Conservation (phyloP, 1,284 basidiomycete genomes). For the Melanopsichium pennsylvanicum region DNA sequence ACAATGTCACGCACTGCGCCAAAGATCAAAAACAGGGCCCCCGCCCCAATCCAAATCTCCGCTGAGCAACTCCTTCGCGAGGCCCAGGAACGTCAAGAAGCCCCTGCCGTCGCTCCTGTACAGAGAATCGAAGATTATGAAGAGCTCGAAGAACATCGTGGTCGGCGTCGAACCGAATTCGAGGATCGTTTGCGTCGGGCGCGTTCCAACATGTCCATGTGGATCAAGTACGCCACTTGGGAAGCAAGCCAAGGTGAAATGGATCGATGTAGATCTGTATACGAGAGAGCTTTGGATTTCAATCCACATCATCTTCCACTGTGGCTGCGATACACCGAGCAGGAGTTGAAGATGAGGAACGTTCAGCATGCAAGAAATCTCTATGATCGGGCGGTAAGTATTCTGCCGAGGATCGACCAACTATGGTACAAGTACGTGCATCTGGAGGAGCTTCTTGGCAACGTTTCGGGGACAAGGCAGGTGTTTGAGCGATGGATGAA, state of each 20-base stretch:
- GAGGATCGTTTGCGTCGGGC: constrained; percentile 93
- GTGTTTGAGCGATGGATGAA: constrained; percentile 99
- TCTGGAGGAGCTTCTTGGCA: constrained; percentile 94
- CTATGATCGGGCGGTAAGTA: constrained; percentile 93
- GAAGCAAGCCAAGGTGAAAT: constrained; percentile 92
- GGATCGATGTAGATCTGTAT: constrained; percentile 79
- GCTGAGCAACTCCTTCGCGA: constrained; percentile 97
- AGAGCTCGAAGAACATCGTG: constrained; percentile 93
- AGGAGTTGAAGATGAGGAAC: constrained; percentile 95
- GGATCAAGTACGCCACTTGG: constrained; percentile 74
- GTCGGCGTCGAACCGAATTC: constrained; percentile 92
- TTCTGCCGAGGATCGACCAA: constrained; percentile 87
- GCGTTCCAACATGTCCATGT: constrained; percentile 72
- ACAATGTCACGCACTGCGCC: constrained; percentile 66
- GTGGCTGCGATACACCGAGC: constrained; percentile 97
- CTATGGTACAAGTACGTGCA: constrained; percentile 98
- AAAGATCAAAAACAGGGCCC: constrained; percentile 89
- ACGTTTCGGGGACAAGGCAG: constrained; percentile 91
- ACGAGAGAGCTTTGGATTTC: constrained; percentile 94
- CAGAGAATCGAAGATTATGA: constrained; percentile 87
- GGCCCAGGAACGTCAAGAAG: constrained; percentile 96
- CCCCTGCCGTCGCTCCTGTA: constrained; percentile 72
- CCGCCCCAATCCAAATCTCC: constrained; percentile 94
- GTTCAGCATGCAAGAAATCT: constrained; percentile 96
- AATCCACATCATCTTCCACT: constrained; percentile 86